Evolutionary conservation across 257 asterid genomes (phyloP).

Genomic region (Nicotiana noctiflora): DNA sequence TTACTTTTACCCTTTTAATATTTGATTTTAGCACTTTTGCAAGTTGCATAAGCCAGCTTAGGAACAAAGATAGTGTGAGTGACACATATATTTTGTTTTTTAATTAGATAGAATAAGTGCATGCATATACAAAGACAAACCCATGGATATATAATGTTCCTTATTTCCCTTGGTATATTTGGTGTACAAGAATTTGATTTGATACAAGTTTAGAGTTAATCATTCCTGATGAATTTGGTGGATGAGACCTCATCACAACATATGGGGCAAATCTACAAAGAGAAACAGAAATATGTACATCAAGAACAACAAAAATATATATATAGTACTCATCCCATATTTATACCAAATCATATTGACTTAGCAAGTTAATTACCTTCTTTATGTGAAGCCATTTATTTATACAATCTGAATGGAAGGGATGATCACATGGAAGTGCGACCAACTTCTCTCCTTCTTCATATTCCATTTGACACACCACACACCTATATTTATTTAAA

Average conservation of each 20-base stretch:
- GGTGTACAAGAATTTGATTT: not conserved
- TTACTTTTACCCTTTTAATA: not conserved
- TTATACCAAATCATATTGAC: not conserved
- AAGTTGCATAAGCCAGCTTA: too few relatives aligned
- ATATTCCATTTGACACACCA: constrained; percentile 60
- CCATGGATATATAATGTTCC: not conserved
- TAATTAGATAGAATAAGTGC: too few relatives aligned
- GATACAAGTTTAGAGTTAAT: not conserved
- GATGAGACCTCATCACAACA: constrained; percentile 45
- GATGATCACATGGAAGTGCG: constrained; percentile 41
- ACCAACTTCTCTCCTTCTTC: constrained; percentile 50
- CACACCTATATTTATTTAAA: constrained; percentile 32
- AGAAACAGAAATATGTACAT: not conserved
- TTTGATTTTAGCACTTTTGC: not conserved
- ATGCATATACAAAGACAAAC: not conserved
- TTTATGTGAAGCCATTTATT: constrained; percentile 52
- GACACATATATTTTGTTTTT: not conserved
- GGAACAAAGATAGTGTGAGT: not conserved
- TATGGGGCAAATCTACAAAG: constrained; percentile 47
- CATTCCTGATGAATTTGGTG: constrained; percentile 8
- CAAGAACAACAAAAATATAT: not conserved
- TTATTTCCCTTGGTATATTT: not conserved
- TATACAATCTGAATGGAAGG: constrained; percentile 45
- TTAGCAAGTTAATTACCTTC: constrained; percentile 35
- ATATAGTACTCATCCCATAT: too few relatives aligned